Conservation (phyloP, 73 alveolate genomes). For the Halteria grandinella region DNA sequence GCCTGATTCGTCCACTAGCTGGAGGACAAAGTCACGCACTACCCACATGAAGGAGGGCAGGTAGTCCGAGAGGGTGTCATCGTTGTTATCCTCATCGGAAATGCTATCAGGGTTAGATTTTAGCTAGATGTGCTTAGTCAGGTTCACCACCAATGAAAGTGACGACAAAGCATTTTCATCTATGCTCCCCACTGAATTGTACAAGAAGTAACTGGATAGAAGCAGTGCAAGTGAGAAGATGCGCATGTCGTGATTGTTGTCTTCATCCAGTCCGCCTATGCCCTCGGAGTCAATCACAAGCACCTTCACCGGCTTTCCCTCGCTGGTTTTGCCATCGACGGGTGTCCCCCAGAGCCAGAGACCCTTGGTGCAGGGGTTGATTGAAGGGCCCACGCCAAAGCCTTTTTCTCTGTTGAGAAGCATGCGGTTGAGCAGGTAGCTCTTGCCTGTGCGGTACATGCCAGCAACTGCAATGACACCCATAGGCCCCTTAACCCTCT, state of each 20-base stretch:
- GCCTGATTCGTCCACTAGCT: constrained; percentile 80
- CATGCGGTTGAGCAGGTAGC: constrained; percentile 93
- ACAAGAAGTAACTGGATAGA: constrained; percentile 86
- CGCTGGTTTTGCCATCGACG: constrained; percentile 76
- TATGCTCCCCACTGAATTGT: constrained; percentile 95
- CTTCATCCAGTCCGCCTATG: constrained; percentile 92
- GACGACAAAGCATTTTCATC: constrained; percentile 94
- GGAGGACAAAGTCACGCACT: constrained; percentile 95
- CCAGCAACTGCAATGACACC: constrained; percentile 95
- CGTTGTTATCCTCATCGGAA: constrained; percentile 34
- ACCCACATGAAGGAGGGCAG: constrained; percentile 98
- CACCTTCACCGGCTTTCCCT: constrained; percentile 72
- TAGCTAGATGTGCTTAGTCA: constrained; percentile 91
- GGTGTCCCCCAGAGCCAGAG: constrained; percentile 99
- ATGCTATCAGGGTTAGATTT: constrained; percentile 78
- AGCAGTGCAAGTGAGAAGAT: constrained; percentile 91
- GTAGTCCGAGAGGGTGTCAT: constrained; percentile 76
- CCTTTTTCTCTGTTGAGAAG: too few relatives aligned
- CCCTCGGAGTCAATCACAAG: constrained; percentile 88
- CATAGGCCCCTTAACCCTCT: constrained; percentile 79
- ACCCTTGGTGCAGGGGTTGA: constrained; percentile 96
- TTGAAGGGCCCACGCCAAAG: constrained; percentile 71
- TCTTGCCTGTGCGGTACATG: constrained; percentile 95
- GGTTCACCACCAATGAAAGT: constrained; percentile 85
- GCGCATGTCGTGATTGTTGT: constrained; percentile 89